A percentile compares a stretch with the other conserved stretches of the same genome.
Evolutionary conservation across 139 green algal genomes (phyloP).

Genomic region (Mesotaenium endlicherianum): DNA sequence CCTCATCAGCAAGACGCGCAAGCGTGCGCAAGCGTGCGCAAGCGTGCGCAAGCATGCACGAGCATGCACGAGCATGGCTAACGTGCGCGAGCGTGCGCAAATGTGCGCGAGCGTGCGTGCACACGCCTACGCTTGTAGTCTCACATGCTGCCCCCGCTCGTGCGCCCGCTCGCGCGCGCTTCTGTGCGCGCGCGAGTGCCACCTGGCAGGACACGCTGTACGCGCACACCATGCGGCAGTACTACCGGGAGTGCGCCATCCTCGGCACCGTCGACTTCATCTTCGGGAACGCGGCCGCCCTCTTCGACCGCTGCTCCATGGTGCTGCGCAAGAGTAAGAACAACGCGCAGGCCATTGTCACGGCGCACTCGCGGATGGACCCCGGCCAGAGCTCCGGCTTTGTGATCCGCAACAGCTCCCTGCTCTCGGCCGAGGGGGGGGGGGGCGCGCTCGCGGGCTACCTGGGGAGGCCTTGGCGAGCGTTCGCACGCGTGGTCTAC

Average conservation of each 20-base stretch:
- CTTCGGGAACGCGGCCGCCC: background rate
- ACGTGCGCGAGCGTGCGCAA: background rate
- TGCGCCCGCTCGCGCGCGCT: background rate
- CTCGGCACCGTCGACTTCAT: slow-evolving; percentile 24
- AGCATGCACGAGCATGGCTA: background rate
- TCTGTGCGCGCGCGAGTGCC: background rate
- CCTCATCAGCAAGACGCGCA: no score
- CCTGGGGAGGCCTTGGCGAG: background rate
- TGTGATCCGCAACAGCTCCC: no score
- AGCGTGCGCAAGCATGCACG: background rate
- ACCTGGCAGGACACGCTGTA: slow-evolving; percentile 28
- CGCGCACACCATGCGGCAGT: background rate
- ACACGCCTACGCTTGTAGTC: background rate
- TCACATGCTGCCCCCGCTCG: background rate
- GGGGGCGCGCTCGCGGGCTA: background rate
- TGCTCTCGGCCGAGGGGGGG: background rate
- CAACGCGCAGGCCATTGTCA: background rate
- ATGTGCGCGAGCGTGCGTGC: background rate
- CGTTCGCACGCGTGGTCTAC: background rate
- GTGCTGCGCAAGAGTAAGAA: background rate
- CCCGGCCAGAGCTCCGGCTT: background rate
- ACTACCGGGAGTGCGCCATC: slow-evolving; percentile 11
- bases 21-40: no score
- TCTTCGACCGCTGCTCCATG: slow-evolving; percentile 1
- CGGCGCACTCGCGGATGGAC: background rate